Conservation (phyloP, 2,329 filamentous ascomycete genomes). For the Hirsutella minnesotensis region DNA sequence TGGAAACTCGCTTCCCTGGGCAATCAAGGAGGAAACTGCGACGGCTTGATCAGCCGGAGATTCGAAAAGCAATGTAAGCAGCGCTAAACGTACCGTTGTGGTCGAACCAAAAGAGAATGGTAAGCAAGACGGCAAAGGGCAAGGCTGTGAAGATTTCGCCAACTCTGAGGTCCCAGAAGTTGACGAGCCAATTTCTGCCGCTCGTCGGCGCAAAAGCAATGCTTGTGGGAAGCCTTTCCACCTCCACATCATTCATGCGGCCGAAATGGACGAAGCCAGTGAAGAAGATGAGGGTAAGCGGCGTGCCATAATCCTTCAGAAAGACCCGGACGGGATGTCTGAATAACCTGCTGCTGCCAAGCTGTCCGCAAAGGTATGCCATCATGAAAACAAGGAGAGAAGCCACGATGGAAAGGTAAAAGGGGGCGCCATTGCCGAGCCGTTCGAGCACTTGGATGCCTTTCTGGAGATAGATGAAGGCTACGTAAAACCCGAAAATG, state of each 20-base stretch:
- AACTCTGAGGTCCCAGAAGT: slow-evolving; percentile 67
- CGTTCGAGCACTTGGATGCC: slow-evolving; percentile 74
- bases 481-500: slow-evolving; percentile 89
- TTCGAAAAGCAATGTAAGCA: not conserved
- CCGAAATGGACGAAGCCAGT: slow-evolving; percentile 82
- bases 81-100: slow-evolving; percentile 53
- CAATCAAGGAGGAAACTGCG: slow-evolving; percentile 67
- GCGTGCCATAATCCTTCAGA: slow-evolving; percentile 81
- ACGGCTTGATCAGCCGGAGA: not conserved
- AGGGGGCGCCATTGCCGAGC: slow-evolving; percentile 53
- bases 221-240: slow-evolving; percentile 64
- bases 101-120: slow-evolving; percentile 81
- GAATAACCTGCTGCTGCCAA: slow-evolving; percentile 63
- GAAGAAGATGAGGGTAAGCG: slow-evolving; percentile 74
- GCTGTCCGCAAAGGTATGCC: slow-evolving; percentile 60
- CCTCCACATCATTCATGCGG: slow-evolving; percentile 58
- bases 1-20: slow-evolving; percentile 73
- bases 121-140: slow-evolving; percentile 76
- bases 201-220: slow-evolving; percentile 69
- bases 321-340: slow-evolving; percentile 67
- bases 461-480: slow-evolving; percentile 85
- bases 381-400: slow-evolving; percentile 67
- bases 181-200: slow-evolving; percentile 63
- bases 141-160: slow-evolving; percentile 70
- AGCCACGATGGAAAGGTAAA: slow-evolving; percentile 72